A percentile compares a stretch with the other conserved stretches of the same genome.
Evolutionary conservation across 1,284 basidiomycete genomes (phyloP).

Genomic region (Cryptococcus deneoformans): DNA sequence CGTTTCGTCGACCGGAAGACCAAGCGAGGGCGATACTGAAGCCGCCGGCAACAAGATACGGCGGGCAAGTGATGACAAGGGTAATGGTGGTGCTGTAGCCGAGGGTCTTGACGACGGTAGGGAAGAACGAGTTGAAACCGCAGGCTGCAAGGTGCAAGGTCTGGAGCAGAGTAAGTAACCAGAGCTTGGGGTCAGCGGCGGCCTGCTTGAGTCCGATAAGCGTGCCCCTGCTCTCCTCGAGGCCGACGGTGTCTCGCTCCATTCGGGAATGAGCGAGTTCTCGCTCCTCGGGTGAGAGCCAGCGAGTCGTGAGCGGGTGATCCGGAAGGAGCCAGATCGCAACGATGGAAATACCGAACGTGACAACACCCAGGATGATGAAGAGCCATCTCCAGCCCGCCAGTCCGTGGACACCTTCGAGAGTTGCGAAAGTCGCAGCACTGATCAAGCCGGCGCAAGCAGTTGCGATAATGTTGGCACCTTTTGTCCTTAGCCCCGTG

Average conservation of each 20-base stretch:
- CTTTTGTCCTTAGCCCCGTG: too few relatives aligned
- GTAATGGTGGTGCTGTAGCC: slow-evolving; percentile 41
- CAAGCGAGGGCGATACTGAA: slow-evolving; percentile 21
- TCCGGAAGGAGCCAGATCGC: slow-evolving; percentile 27
- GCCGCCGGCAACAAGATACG: slow-evolving; percentile 33
- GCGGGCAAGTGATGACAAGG: slow-evolving; percentile 46
- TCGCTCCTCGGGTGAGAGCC: slow-evolving; percentile 20
- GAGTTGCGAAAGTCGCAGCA: slow-evolving; percentile 17
- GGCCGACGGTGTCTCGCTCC: slow-evolving; percentile 27
- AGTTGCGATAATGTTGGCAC: slow-evolving; percentile 10
- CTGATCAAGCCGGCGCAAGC: slow-evolving; percentile 16
- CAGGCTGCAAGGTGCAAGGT: slow-evolving; percentile 28
- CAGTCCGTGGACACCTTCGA: slow-evolving; percentile 11
- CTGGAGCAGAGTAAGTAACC: slow-evolving; percentile 30
- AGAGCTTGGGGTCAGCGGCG: slow-evolving; percentile 28
- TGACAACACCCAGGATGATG: slow-evolving; percentile 15
- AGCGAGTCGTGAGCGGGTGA: slow-evolving; percentile 8
- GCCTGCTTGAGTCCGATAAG: slow-evolving; percentile 33
- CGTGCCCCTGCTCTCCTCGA: slow-evolving; percentile 23
- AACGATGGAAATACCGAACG: slow-evolving; percentile 18
- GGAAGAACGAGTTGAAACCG: slow-evolving; percentile 33
- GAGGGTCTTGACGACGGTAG: slow-evolving; percentile 26
- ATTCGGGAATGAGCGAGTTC: slow-evolving; percentile 25
- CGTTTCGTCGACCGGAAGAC: slow-evolving; percentile 28
- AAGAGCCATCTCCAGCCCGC: slow-evolving; percentile 23